A percentile compares a stretch with the other conserved stretches of the same genome.
These are phyloP conservation scores for Misopates orontium DNA, from an alignment of 257 asterid genomes.

Conservation along the genomic window DNA sequence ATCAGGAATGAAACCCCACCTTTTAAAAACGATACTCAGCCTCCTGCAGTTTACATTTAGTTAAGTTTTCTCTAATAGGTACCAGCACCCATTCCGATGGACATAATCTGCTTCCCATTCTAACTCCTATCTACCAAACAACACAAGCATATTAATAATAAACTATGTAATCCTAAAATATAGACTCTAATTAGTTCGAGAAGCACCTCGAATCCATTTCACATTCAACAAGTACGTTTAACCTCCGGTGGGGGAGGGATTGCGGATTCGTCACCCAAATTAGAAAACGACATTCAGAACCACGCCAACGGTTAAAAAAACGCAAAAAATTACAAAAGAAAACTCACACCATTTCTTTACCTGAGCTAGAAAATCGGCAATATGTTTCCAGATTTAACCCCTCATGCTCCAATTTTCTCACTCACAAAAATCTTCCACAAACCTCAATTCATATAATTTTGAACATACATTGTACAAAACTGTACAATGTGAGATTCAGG, in stretches of 20 bases:
- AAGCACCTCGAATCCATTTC: constrained; percentile 20
- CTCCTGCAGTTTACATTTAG: constrained; percentile 41
- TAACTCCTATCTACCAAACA: constrained; percentile 14
- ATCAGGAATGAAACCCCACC: constrained; percentile 51
- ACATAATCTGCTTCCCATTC: constrained; percentile 7
- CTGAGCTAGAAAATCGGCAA: constrained; percentile 33
- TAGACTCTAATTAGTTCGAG: constrained; percentile 2
- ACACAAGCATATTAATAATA: not conserved
- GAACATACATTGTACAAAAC: constrained; percentile 25
- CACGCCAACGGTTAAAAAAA: too few species aligned
- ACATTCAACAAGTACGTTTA: constrained; percentile 15
- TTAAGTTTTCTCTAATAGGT: constrained; percentile 22
- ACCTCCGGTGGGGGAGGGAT: too few species aligned
- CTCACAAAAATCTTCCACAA: constrained; percentile 18
- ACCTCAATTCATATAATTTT: constrained; percentile 11
- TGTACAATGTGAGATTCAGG: constrained; percentile 25
- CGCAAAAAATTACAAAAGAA: too few species aligned
- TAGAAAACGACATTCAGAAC: not conserved
- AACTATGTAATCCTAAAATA: not conserved
- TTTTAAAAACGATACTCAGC: constrained; percentile 32
- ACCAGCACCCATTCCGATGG: constrained; percentile 13
- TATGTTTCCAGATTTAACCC: constrained; percentile 28
- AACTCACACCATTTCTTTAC: constrained; percentile 17
- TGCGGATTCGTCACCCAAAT: constrained; percentile 17
- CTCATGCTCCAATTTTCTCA: constrained; percentile 29